Evolutionary conservation across 2,329 filamentous ascomycete species (phyloP).

Genomic region (Colletotrichum siamense): DNA sequence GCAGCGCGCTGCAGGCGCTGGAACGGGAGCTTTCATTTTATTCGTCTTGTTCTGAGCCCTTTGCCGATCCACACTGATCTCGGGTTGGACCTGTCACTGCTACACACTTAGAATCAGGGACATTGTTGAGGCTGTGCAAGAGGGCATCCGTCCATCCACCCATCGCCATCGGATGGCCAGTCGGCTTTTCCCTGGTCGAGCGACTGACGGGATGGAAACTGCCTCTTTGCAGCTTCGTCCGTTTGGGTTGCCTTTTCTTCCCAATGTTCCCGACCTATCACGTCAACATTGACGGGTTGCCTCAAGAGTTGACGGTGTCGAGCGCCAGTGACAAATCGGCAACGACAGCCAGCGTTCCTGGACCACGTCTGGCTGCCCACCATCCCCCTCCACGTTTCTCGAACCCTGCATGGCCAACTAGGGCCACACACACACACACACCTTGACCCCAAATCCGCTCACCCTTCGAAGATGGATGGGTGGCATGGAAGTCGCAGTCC

Average conservation of each 20-base stretch:
- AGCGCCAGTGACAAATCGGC: conserved; percentile 2
- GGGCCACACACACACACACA: neutral
- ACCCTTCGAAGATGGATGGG: neutral
- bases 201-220: neutral
- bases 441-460: neutral
- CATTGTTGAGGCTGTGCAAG: conserved; percentile 9
- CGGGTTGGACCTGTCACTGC: neutral
- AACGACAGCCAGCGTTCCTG: neutral
- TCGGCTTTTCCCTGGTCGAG: neutral
- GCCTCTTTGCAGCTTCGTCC: conserved; percentile 8
- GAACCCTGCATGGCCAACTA: conserved; percentile 18
- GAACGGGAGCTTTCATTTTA: neutral
- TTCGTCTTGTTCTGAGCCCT: neutral
- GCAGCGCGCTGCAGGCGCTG: neutral
- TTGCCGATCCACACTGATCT: conserved; percentile 2
- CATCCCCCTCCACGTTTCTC: conserved; percentile 2
- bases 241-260: neutral
- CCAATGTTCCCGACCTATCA: neutral
- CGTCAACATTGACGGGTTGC: neutral
- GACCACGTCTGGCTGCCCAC: neutral
- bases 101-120: neutral
- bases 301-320: neutral
- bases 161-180: neutral
- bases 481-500: neutral
- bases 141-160: neutral